Evolutionary conservation across 164 flowering plant genomes (phyloP), one percentile per base, ranked within the genome.

Genomic region (Taxillus chinensis): DNA sequence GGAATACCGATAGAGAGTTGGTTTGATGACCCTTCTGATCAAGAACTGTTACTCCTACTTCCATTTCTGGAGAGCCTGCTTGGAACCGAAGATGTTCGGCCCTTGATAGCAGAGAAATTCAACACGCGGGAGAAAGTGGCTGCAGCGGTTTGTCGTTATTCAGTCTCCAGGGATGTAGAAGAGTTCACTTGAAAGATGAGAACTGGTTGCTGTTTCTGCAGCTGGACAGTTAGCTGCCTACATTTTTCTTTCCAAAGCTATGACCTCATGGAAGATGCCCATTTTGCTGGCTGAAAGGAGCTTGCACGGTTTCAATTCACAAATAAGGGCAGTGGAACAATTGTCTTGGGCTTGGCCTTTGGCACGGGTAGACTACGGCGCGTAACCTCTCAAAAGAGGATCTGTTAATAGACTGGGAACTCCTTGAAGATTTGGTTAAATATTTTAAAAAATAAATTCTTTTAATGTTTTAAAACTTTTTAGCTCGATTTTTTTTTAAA

Each of bases 1-100:
- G 99, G 99, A 11, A 85, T 95, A 58, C 99, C 99, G 10, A 91
- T 95, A 5, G 89, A 91, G 76, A 95, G 99, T 77, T 95, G 99
- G 99, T 95, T 87, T 68, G 90, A 89, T 61, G 98, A 95, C 62
- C 92, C 77, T 14, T 72, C 86, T 2, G 99, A 95, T 74, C 71
- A 80, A 65, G 99, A 87, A 61, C 59, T 95, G 66, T 74, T 81
- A 54, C 42, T 49, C 3, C 45, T 95, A 53, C 86, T 95, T 39
- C 98, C 98, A 0, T 95, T 95, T 74, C 69, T 95, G 81, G 98
- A 95, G 77, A 89, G 79, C 74, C 77, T 95, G 76, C 87, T 78
- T 17, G 90, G 85, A 41, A 96, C 77, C 57, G 86, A 87, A 68
- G 99, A 95, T 73, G 96, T 95, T 4, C 82, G 99, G 57, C 99